phyloP scores from a whole-genome alignment of 176 grass and related monocot genomes.

The Raddia distichophylla region DNA sequence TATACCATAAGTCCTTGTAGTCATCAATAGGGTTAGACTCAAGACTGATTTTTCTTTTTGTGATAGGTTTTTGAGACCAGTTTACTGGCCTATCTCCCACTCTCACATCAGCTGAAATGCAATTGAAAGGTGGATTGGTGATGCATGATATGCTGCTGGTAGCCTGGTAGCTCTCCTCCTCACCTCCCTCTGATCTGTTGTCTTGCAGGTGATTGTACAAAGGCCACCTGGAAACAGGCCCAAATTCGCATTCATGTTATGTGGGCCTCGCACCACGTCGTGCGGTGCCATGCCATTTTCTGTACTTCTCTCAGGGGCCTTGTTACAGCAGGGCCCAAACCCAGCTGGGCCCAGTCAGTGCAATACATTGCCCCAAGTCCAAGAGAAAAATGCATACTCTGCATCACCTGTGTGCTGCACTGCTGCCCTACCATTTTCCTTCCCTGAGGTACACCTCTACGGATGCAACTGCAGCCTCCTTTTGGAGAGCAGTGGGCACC shows the following conservation, averaged over 20 bases:
- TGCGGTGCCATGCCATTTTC: not conserved
- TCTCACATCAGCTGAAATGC: not conserved
- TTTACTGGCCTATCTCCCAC: not conserved
- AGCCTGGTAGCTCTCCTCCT: too few relatives aligned
- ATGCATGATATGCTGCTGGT: not conserved
- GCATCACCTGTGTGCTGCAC: too few relatives aligned
- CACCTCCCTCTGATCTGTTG: too few relatives aligned
- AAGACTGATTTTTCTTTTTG: not conserved
- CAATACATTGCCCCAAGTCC: not conserved
- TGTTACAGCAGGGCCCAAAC: not conserved
- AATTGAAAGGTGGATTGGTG: not conserved
- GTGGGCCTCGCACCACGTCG: not conserved
- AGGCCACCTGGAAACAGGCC: not conserved
- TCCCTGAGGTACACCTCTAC: not conserved
- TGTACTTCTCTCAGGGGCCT: not conserved
- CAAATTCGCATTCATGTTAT: not conserved
- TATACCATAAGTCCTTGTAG: not conserved
- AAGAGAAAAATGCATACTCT: too few relatives aligned
- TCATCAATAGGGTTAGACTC: not conserved
- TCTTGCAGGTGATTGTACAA: too few relatives aligned
- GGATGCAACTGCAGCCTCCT: not conserved
- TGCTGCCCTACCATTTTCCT: too few relatives aligned
- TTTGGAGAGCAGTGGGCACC: conserved; percentile 5
- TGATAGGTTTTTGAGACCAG: not conserved
- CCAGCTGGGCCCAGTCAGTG: not conserved